phyloP scores from a whole-genome alignment of 176 grass and related monocot genomes.

The Raddia distichophylla region DNA sequence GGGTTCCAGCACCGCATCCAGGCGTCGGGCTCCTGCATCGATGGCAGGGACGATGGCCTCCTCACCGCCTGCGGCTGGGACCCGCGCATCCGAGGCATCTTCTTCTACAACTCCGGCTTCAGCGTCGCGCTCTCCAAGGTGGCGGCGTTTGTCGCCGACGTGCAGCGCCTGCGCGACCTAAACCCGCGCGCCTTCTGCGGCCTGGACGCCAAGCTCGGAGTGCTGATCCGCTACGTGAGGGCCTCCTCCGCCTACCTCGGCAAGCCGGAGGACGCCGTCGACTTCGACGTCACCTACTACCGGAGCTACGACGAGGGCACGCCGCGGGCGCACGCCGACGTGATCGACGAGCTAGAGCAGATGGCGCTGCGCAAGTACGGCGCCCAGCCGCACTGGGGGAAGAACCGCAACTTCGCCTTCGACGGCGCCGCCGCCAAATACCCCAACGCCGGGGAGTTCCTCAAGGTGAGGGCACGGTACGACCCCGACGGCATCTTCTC shows the following conservation, averaged over 20 bases:
- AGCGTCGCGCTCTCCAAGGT: conserved; percentile 43
- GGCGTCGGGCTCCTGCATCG: conserved; percentile 37
- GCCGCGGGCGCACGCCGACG: conserved; percentile 32
- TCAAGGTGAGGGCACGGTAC: conserved; percentile 43
- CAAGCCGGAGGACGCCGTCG: conserved; percentile 47
- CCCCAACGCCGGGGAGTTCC: conserved; percentile 32
- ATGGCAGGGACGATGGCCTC: conserved; percentile 17
- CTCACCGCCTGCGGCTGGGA: conserved; percentile 54
- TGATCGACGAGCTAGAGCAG: conserved; percentile 61
- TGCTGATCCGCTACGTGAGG: conserved; percentile 57
- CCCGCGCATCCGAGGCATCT: conserved; percentile 33
- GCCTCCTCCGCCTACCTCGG: conserved; percentile 58
- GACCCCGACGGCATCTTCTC: conserved; percentile 71
- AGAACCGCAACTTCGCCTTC: conserved; percentile 74
- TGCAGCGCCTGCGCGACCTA: conserved; percentile 54
- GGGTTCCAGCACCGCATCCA: conserved; percentile 53
- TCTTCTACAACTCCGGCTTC: conserved; percentile 49
- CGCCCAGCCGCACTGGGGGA: conserved; percentile 68
- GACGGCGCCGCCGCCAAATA: conserved; percentile 39
- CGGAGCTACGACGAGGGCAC: conserved; percentile 18
- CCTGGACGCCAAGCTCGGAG: conserved; percentile 45
- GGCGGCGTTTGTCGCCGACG: conserved; percentile 35
- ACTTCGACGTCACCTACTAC: conserved; percentile 62
- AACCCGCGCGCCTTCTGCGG: conserved; percentile 44
- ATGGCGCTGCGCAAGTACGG: conserved; percentile 58